Evolutionary conservation across 2,329 filamentous ascomycete species (phyloP).

Genomic region (Trichoderma breve): DNA sequence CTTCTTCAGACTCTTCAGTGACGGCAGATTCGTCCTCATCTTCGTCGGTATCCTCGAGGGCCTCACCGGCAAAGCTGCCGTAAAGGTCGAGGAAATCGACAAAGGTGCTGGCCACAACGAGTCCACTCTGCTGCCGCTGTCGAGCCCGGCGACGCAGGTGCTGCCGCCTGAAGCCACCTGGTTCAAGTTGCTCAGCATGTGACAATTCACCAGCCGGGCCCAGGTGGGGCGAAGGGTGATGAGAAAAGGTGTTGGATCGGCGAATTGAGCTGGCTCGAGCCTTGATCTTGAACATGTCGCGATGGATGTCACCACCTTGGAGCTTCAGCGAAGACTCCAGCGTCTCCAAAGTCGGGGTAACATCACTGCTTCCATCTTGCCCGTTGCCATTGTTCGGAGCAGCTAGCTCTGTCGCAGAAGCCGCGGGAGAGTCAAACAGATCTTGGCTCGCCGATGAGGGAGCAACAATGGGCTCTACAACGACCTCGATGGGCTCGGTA

Average conservation of each 20-base stretch:
- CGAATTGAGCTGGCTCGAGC: conserved; percentile 48
- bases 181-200: conserved; percentile 42
- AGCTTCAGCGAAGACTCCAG: conserved; percentile 63
- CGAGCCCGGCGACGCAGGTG: conserved; percentile 39
- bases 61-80: conserved; percentile 73
- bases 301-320: conserved; percentile 75
- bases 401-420: conserved; percentile 10
- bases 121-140: conserved; percentile 37
- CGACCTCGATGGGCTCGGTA: conserved; percentile 22
- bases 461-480: neutral
- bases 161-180: conserved; percentile 49
- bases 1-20: conserved; percentile 6
- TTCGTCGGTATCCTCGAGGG: conserved; percentile 49
- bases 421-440: conserved; percentile 22
- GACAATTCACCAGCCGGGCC: conserved; percentile 32
- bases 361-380: neutral
- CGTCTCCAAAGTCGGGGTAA: conserved; percentile 39
- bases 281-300: conserved; percentile 73
- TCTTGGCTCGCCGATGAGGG: conserved; percentile 12
- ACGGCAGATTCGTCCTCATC: conserved; percentile 57
- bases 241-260: conserved; percentile 67
- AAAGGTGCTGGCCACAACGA: conserved; percentile 66
- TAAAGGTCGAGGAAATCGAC: conserved; percentile 75
- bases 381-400: conserved; percentile 15
- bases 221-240: conserved; percentile 40